Base-by-base conservation (phyloP, 1,284 basidiomycete genomes). In the Apiotrichum mycotoxinovorans region DNA sequence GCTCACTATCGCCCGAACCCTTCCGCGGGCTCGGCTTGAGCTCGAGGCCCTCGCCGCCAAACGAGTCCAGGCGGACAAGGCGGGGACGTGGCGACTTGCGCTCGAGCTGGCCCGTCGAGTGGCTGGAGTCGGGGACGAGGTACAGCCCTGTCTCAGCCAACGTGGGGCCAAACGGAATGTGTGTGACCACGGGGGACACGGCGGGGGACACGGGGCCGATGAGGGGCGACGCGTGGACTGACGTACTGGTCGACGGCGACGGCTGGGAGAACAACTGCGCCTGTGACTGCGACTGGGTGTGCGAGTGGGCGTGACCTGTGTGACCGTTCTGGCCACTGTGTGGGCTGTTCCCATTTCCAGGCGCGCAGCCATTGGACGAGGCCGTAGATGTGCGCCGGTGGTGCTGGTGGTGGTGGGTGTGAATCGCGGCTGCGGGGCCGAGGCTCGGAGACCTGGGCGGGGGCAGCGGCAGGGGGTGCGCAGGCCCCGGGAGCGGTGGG, bases 21-120 rank as follows among this genome's bases (percentile, higher is more conserved):
- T 20, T 30, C 7, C 51, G 42, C 14, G 33, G 22, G 15, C 64
- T 47, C 8, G 70, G 71, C 52, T 71, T 73, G 23, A 55, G 54
- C 45, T 58, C 53, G 58, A 73, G 55, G 7, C 71, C 71, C 26
- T 71, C 69, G 25, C 71, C 71, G 41, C 71, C 71, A 34, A 73
- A 60, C 58, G 66, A 68, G 2, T 69, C 66, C 23, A 73, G 54
- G 48, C 64, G 69, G 58, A 11, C 23, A 26, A 51, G 49, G 35
- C 57, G 54, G 30, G 35, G 46, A n/a, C 53, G 56, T 41, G 55
- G 63, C 22, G 64, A 63, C 12, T 51, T 62, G 38, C 69, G 51
- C 58, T 66, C 64, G 53, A 73, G 61, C 52, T 72, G 71, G 25
- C 71, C 71, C n/a, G 34, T 15, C 65, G 4, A 61, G 61, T 30